phyloP scores from a whole-genome alignment of 306 rosid genomes.

The Benincasa hispida region DNA sequence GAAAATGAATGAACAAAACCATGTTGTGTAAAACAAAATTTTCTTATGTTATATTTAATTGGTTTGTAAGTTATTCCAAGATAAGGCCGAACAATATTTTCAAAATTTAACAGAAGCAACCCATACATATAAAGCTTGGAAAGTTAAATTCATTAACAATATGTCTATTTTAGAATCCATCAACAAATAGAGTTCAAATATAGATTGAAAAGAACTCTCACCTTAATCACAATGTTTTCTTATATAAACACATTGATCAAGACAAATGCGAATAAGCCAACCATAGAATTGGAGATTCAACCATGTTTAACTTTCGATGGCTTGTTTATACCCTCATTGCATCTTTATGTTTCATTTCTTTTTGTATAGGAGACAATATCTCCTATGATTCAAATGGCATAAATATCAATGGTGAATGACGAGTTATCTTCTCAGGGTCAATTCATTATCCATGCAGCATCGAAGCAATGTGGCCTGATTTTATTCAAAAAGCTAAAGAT shows the following conservation, averaged over 20 bases:
- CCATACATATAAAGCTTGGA: background rate
- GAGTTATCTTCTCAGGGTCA: background rate
- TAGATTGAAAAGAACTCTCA: background rate
- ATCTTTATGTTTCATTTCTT: background rate
- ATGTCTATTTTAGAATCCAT: background rate
- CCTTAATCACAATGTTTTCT: background rate
- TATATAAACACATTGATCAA: background rate
- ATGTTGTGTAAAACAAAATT: background rate
- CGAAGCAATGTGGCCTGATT: no score
- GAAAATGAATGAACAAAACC: background rate
- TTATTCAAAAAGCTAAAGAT: no score
- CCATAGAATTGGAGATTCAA: background rate
- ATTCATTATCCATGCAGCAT: background rate
- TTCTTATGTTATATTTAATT: background rate
- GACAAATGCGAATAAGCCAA: background rate
- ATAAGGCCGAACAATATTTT: no score
- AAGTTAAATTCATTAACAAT: background rate
- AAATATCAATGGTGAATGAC: background rate
- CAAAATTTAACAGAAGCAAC: background rate
- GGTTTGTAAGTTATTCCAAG: background rate
- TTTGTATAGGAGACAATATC: background rate
- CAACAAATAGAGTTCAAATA: background rate
- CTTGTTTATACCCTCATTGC: background rate
- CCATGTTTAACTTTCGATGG: background rate
- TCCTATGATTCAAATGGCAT: background rate